These are phyloP conservation scores for Chrysoporthe austroafricana DNA, from an alignment of 2,329 filamentous ascomycete species.

Conservation along the genomic window DNA sequence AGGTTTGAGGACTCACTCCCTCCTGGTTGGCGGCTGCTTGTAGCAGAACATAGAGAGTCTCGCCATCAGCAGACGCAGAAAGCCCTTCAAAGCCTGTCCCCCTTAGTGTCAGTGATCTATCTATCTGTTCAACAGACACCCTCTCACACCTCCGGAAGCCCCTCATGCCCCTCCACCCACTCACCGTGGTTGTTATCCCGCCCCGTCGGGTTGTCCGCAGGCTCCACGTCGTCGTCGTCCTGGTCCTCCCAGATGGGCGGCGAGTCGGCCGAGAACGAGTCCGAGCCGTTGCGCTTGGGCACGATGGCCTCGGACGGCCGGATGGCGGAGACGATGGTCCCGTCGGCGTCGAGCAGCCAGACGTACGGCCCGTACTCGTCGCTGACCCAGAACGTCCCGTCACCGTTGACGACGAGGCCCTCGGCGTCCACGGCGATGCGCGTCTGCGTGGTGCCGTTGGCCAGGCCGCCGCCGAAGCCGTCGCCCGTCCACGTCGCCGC, in stretches of 20 bases:
- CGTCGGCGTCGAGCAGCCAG: constrained; percentile 64
- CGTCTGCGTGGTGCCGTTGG: constrained; percentile 52
- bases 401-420: constrained; percentile 63
- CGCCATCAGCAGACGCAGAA: constrained; percentile 64
- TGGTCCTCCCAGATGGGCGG: constrained; percentile 36
- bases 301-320: constrained; percentile 67
- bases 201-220: constrained; percentile 62
- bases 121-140: too few relatives aligned
- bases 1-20: constrained; percentile 43
- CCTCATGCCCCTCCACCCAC: background rate
- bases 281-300: constrained; percentile 63
- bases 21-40: constrained; percentile 69
- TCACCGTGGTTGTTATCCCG: constrained; percentile 67
- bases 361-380: constrained; percentile 75
- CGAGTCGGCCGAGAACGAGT: constrained; percentile 58
- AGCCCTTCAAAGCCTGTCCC: constrained; percentile 65
- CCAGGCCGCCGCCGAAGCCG: constrained; percentile 65
- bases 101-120: too few relatives aligned
- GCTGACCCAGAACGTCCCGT: constrained; percentile 68
- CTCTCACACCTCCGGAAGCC: background rate
- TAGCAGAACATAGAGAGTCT: constrained; percentile 65
- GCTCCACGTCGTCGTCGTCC: constrained; percentile 49
- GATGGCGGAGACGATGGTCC: constrained; percentile 66
- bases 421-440: constrained; percentile 67
- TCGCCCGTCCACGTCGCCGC: constrained; percentile 67